Evolutionary conservation across 2,329 filamentous ascomycete genomes (phyloP).

Genomic region (Epichloe baconii): DNA sequence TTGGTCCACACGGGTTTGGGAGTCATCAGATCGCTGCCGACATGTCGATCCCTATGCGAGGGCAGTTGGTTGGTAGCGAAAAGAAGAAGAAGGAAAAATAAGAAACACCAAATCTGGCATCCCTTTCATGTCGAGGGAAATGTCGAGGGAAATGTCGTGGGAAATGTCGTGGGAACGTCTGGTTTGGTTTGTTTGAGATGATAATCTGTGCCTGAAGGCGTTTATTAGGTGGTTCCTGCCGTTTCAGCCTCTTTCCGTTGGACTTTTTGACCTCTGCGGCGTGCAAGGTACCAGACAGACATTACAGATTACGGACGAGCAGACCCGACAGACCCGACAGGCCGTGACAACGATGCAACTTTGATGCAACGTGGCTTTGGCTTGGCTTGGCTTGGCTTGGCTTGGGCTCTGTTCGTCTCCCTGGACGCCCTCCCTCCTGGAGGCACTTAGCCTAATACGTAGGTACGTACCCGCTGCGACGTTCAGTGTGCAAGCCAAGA

Average conservation of each 20-base stretch:
- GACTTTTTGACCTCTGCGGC: neutral
- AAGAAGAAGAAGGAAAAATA: rapidly evolving
- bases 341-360: too few relatives aligned
- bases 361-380: neutral
- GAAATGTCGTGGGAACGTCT: neutral
- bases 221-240: neutral
- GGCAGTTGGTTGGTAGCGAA: neutral
- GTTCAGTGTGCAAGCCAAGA: neutral
- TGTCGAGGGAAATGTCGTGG: neutral
- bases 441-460: too few relatives aligned
- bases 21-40: neutral
- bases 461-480: too few relatives aligned
- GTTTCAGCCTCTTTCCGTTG: neutral
- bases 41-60: neutral
- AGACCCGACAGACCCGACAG: too few relatives aligned
- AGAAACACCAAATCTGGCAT: neutral
- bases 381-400: neutral
- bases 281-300: too few relatives aligned
- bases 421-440: too few relatives aligned
- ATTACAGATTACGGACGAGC: neutral
- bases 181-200: neutral
- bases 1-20: too few relatives aligned
- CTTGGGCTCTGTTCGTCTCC: neutral
- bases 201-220: neutral
- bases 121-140: neutral